Evolutionary conservation across 1,139 yeast species (phyloP).

Genomic region (Groenewaldozyma sp.): DNA sequence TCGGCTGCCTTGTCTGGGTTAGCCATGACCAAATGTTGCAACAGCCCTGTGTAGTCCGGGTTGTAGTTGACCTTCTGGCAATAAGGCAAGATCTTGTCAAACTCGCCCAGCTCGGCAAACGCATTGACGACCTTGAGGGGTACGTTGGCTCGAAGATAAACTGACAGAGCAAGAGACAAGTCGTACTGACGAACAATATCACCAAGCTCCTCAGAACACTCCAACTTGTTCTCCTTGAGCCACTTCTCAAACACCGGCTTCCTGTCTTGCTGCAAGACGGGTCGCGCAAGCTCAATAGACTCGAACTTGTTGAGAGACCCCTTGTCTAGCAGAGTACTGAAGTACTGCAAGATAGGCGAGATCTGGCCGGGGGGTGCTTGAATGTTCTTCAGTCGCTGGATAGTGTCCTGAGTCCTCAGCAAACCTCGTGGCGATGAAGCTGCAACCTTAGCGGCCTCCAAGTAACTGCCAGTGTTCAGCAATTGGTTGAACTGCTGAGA

Average conservation of each 20-base stretch:
- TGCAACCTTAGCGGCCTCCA: constrained; percentile 92
- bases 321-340: constrained; percentile 83
- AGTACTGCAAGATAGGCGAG: constrained; percentile 88
- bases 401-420: constrained; percentile 89
- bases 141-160: constrained; percentile 75
- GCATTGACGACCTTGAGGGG: constrained; percentile 88
- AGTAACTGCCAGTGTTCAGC: constrained; percentile 77
- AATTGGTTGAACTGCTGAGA: constrained; percentile 84
- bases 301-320: constrained; percentile 91
- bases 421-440: constrained; percentile 80
- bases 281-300: constrained; percentile 89
- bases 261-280: constrained; percentile 93
- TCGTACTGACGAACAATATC: constrained; percentile 89
- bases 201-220: constrained; percentile 92
- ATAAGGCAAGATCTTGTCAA: constrained; percentile 90
- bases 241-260: constrained; percentile 92
- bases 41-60: constrained; percentile 84
- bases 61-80: constrained; percentile 81
- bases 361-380: constrained; percentile 96
- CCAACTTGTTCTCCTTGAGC: constrained; percentile 90
- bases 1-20: constrained; percentile 98
- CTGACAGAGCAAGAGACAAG: constrained; percentile 78
- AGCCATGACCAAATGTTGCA: constrained; percentile 83
- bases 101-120: constrained; percentile 92
- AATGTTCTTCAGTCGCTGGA: constrained; percentile 80